Percentiles rank a stretch among this genome's conserved stretches.
phyloP scores from a whole-genome alignment of 2,329 filamentous ascomycete genomes.

The Emmonsia crescens region DNA sequence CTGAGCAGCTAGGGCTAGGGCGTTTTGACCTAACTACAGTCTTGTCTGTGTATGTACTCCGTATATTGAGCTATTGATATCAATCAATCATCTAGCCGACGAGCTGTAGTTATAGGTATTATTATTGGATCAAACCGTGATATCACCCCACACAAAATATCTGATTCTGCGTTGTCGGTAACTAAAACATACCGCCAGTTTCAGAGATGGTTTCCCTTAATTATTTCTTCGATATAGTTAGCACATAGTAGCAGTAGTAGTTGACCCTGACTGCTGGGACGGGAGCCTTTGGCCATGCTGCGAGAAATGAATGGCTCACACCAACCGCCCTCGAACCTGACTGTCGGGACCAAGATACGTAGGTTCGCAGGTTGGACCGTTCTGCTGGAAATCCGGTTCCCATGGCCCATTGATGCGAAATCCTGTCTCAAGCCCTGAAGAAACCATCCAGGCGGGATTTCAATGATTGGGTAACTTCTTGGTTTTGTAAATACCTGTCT shows the following conservation, averaged over 20 bases:
- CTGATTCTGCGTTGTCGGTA: not conserved
- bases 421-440: not conserved
- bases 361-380: not conserved
- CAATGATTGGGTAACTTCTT: not conserved
- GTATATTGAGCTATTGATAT: not conserved
- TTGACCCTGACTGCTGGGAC: not conserved
- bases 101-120: not conserved
- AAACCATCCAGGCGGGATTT: not conserved
- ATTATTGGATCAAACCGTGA: not conserved
- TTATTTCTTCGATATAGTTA: no score
- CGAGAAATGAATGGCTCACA: not conserved
- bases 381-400: not conserved
- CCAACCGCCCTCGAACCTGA: not conserved
- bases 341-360: constrained; percentile 5
- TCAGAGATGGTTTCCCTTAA: not conserved
- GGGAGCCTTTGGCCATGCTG: not conserved
- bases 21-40: no score
- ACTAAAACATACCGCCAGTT: not conserved
- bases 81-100: not conserved
- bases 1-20: no score
- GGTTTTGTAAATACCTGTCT: not conserved
- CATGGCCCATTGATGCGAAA: no score
- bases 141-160: not conserved
- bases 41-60: not conserved
- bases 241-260: not conserved